These are phyloP conservation scores for Aphanomyces euteiches DNA, from an alignment of 352 stramenopile genomes.

Conservation along the genomic window DNA sequence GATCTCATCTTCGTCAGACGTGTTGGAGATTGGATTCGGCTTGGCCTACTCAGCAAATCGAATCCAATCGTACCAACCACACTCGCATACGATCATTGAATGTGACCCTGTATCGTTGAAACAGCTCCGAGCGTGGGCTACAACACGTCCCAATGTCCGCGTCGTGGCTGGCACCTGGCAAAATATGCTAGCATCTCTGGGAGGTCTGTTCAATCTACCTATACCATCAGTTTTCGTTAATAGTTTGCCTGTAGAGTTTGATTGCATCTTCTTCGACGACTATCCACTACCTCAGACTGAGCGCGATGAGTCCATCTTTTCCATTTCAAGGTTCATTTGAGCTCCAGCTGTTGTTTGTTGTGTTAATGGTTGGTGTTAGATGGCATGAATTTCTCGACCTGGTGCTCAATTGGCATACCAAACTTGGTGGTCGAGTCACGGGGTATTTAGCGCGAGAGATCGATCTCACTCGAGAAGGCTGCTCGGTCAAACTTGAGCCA, in stretches of 20 bases:
- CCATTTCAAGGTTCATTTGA: slow-evolving; percentile 24
- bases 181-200: slow-evolving; percentile 44
- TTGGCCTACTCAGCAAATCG: slow-evolving; percentile 71
- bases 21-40: slow-evolving; percentile 86
- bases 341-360: slow-evolving; percentile 5
- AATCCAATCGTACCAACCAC: slow-evolving; percentile 57
- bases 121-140: slow-evolving; percentile 49
- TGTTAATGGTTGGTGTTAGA: slow-evolving; percentile 35
- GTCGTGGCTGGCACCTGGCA: slow-evolving; percentile 73
- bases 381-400: slow-evolving; percentile 73
- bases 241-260: slow-evolving; percentile 37
- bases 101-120: slow-evolving; percentile 60
- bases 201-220: neutral
- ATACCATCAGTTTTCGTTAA: neutral
- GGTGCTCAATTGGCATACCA: slow-evolving; percentile 43
- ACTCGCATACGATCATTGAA: slow-evolving; percentile 72
- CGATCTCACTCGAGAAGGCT: slow-evolving; percentile 48
- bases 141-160: slow-evolving; percentile 36
- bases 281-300: slow-evolving; percentile 65
- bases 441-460: slow-evolving; percentile 61
- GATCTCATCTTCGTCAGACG: slow-evolving; percentile 44
- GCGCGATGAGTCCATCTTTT: slow-evolving; percentile 29
- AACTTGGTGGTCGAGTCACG: slow-evolving; percentile 49
- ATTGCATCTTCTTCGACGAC: slow-evolving; percentile 83
- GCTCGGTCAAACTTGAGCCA: slow-evolving; percentile 34